These are phyloP conservation scores for Seiridium cupressi DNA, from an alignment of 2,329 filamentous ascomycete species.

Conservation along the genomic window DNA sequence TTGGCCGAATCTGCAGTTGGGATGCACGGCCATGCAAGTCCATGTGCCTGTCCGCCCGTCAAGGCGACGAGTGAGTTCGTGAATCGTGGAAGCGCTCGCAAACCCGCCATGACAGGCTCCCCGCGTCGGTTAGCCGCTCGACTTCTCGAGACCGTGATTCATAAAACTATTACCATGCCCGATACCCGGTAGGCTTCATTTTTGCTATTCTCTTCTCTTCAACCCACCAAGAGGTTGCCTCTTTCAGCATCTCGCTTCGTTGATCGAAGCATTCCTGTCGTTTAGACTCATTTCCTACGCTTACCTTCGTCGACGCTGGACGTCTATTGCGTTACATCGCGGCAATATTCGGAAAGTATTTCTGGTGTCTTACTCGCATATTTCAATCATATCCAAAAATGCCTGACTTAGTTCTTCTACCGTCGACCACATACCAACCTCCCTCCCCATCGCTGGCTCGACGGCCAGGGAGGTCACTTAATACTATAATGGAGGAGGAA, in stretches of 20 bases:
- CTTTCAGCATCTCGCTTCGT: constrained; percentile 38
- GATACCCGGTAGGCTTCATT: constrained; percentile 18
- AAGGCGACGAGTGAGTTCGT: constrained; percentile 10
- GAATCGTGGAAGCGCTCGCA: constrained; percentile 27
- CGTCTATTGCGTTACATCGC: constrained; percentile 25
- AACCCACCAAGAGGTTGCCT: constrained; percentile 31
- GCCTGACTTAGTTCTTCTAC: constrained; percentile 42
- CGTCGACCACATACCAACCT: constrained; percentile 41
- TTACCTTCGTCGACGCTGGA: constrained; percentile 29
- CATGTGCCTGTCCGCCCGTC: constrained; percentile 18
- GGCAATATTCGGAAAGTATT: constrained; percentile 15
- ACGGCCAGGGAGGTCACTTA: constrained; percentile 53
- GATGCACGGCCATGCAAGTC: constrained; percentile 21
- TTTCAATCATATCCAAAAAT: constrained; percentile 35
- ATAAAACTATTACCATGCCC: constrained; percentile 29
- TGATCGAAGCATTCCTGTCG: constrained; percentile 44
- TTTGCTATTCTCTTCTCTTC: constrained; percentile 20
- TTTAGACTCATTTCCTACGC: constrained; percentile 29
- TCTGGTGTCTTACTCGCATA: constrained; percentile 20
- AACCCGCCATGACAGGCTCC: constrained; percentile 15
- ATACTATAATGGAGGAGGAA: constrained; percentile 64
- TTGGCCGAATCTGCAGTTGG: constrained; percentile 22
- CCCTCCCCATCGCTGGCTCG: constrained; percentile 55
- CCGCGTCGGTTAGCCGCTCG: constrained; percentile 27
- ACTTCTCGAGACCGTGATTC: constrained; percentile 15